phyloP scores from a whole-genome alignment of 2,329 filamentous ascomycete genomes.

The Cadophora sp. region DNA sequence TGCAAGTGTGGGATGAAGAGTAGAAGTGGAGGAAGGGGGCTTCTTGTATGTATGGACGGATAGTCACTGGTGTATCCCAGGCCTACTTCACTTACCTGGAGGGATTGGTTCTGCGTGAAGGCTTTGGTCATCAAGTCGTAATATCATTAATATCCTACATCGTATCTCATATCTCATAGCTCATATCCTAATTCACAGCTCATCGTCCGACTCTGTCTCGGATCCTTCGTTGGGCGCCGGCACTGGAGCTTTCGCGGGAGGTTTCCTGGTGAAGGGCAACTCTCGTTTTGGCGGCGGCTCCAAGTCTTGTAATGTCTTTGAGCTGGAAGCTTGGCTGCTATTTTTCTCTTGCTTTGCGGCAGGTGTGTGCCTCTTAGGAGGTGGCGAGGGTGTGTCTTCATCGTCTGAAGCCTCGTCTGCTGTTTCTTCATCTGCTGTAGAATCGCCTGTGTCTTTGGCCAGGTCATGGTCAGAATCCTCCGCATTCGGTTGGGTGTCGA shows the following conservation, averaged over 20 bases:
- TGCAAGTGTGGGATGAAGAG: not conserved
- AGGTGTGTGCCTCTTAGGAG: slow-evolving; percentile 20
- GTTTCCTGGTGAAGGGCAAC: slow-evolving; percentile 35
- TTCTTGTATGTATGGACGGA: not conserved
- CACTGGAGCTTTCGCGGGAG: slow-evolving; percentile 19
- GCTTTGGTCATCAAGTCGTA: slow-evolving; percentile 6
- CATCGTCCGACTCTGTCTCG: slow-evolving; percentile 43
- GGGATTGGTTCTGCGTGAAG: not conserved
- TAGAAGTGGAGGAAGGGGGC: not conserved
- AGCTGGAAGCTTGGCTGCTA: slow-evolving; percentile 16
- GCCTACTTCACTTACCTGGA: not conserved
- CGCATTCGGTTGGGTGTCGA: slow-evolving; percentile 46
- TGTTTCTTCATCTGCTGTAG: slow-evolving; percentile 35
- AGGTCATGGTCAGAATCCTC: slow-evolving; percentile 32
- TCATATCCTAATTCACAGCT: slow-evolving; percentile 34
- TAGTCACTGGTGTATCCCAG: not conserved
- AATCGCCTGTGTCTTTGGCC: slow-evolving; percentile 29
- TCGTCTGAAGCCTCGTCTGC: slow-evolving; percentile 33
- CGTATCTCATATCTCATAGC: not conserved
- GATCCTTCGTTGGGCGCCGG: slow-evolving; percentile 32
- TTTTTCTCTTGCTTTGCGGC: slow-evolving; percentile 17
- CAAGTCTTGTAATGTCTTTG: slow-evolving; percentile 12
- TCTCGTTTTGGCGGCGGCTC: slow-evolving; percentile 30
- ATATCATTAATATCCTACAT: slow-evolving; percentile 18
- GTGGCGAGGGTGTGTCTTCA: slow-evolving; percentile 22